phyloP scores from a whole-genome alignment of 805 yeast species.

The Starmerella scarabaei region DNA sequence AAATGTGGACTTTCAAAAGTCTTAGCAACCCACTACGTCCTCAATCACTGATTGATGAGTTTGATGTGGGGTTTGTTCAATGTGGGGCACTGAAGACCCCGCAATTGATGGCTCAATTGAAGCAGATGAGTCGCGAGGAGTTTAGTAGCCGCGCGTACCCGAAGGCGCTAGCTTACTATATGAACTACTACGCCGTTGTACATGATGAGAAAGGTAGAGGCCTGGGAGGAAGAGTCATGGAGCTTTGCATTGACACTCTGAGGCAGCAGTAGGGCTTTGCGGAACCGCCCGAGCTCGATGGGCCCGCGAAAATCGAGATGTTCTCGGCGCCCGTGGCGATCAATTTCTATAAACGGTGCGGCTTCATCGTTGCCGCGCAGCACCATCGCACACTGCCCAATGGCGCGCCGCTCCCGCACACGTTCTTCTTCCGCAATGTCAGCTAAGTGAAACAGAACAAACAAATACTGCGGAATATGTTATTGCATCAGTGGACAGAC shows the following conservation, averaged over 20 bases:
- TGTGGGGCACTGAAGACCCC: slow-evolving; percentile 3
- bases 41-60: slow-evolving; percentile 5
- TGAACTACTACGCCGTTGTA: slow-evolving; percentile 5
- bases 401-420: slow-evolving; percentile 9
- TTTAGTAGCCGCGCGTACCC: slow-evolving; percentile 6
- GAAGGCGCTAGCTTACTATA: slow-evolving; percentile 1
- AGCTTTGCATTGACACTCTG: slow-evolving; percentile 2
- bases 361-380: slow-evolving; percentile 9
- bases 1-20: slow-evolving; percentile 3
- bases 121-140: slow-evolving; percentile 4
- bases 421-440: slow-evolving; percentile 8
- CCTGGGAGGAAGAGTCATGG: slow-evolving; percentile 8
- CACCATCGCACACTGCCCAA: slow-evolving; percentile 2
- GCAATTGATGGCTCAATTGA: slow-evolving; percentile 2
- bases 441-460: too few species aligned
- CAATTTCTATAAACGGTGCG: slow-evolving; percentile 12
- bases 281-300: slow-evolving; percentile 10
- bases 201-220: slow-evolving; percentile 12
- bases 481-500: too few species aligned
- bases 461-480: too few species aligned
- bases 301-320: slow-evolving; percentile 16
- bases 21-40: slow-evolving; percentile 3
- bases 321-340: slow-evolving; percentile 15
- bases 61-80: slow-evolving; percentile 1
- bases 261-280: not conserved